These are phyloP conservation scores for Magnaporthiopsis poae DNA, from an alignment of 2,329 filamentous ascomycete genomes.

Conservation along the genomic window DNA sequence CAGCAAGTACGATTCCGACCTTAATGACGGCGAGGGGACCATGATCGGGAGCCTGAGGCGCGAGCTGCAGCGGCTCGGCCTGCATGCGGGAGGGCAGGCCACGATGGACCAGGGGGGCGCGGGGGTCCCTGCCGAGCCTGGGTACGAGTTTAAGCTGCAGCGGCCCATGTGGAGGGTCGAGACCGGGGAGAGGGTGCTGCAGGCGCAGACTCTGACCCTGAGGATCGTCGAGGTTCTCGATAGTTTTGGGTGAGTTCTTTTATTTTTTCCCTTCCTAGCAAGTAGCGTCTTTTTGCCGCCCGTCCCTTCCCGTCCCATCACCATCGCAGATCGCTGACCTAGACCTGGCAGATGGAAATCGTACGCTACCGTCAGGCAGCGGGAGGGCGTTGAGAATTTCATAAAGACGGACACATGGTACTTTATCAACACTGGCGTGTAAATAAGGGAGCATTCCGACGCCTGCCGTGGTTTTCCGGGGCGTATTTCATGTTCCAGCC, in stretches of 20 bases:
- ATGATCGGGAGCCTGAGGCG: constrained; percentile 11
- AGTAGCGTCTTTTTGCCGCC: too few relatives aligned
- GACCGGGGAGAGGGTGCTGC: constrained; percentile 10
- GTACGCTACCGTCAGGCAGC: constrained; percentile 12
- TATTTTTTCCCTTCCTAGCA: background rate
- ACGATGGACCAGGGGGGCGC: constrained; percentile 5
- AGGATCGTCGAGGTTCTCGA: constrained; percentile 15
- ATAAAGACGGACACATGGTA: constrained; percentile 17
- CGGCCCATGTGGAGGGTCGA: constrained; percentile 13
- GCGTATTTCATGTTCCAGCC: background rate
- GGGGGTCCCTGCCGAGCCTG: background rate
- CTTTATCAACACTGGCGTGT: constrained; percentile 12
- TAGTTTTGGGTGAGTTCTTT: constrained; percentile 8
- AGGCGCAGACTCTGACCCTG: constrained; percentile 14
- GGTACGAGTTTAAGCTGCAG: constrained; percentile 16
- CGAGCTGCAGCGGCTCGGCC: constrained; percentile 10
- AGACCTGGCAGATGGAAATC: constrained; percentile 10
- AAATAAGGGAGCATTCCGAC: background rate
- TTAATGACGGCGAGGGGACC: constrained; percentile 7
- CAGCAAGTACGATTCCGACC: too few relatives aligned
- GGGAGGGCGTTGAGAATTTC: constrained; percentile 12
- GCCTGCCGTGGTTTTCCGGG: background rate
- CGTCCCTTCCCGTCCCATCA: too few relatives aligned
- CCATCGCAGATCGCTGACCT: background rate
- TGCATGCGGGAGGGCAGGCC: constrained; percentile 13